Evolutionary conservation across 306 rosid genomes (phyloP).

Genomic region (Oxytropis ochrocephala): DNA sequence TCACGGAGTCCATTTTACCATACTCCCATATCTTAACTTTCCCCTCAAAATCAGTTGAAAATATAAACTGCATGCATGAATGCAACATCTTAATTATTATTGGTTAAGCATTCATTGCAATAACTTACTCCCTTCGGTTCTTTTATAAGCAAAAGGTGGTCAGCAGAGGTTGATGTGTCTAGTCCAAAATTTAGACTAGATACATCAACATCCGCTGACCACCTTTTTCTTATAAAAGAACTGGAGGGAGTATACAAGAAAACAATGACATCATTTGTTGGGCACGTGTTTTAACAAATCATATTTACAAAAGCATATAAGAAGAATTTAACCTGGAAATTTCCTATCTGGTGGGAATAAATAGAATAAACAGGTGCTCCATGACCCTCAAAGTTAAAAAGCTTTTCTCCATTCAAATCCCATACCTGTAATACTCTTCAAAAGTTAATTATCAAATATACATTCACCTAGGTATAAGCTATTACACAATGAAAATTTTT

Average conservation of each 20-base stretch:
- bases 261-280: too few species aligned
- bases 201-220: too few species aligned
- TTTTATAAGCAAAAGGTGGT: too few species aligned
- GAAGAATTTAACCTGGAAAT: constrained; percentile 41
- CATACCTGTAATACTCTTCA: constrained; percentile 52
- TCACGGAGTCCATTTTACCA: constrained; percentile 49
- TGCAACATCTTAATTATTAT: neutral
- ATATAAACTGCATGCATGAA: constrained; percentile 58
- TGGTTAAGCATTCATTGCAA: neutral
- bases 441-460: neutral
- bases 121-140: too few species aligned
- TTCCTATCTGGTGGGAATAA: constrained; percentile 67
- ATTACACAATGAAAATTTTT: neutral
- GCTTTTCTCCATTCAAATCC: constrained; percentile 55
- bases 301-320: too few species aligned
- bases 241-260: too few species aligned
- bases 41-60: constrained; percentile 74
- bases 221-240: too few species aligned
- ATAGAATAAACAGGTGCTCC: constrained; percentile 70
- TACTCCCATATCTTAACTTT: constrained; percentile 76
- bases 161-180: too few species aligned
- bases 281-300: too few species aligned
- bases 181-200: too few species aligned
- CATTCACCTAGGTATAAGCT: neutral
- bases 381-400: constrained; percentile 66